These are phyloP conservation scores for Candida sithepensis DNA, from an alignment of 805 yeast species.

Conservation along the genomic window DNA sequence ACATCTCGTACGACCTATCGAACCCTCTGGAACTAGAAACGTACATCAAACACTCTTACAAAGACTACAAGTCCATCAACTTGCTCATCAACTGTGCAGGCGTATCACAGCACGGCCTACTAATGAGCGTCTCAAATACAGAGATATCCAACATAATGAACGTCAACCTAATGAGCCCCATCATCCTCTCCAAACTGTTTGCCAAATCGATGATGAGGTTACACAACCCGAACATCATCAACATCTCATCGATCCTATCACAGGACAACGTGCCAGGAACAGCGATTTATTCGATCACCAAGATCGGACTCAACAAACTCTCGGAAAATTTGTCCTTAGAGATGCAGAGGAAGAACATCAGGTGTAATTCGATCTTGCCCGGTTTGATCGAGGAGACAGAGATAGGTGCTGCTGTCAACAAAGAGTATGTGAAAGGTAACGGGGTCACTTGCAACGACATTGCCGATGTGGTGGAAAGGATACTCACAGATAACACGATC, in stretches of 20 bases:
- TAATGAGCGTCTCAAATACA: conserved; percentile 38
- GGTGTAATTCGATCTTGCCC: conserved; percentile 67
- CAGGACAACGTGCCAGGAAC: conserved; percentile 49
- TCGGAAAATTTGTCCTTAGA: conserved; percentile 59
- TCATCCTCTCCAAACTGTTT: conserved; percentile 52
- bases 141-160: conserved; percentile 45
- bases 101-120: conserved; percentile 50
- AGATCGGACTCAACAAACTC: conserved; percentile 66
- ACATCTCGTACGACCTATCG: conserved; percentile 33
- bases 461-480: conserved; percentile 7
- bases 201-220: conserved; percentile 46
- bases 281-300: conserved; percentile 63
- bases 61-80: conserved; percentile 34
- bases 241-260: conserved; percentile 65
- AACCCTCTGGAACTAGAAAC: conserved; percentile 12
- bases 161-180: conserved; percentile 60
- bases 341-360: conserved; percentile 44
- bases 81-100: conserved; percentile 69
- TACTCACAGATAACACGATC: conserved; percentile 4
- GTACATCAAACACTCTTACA: conserved; percentile 14
- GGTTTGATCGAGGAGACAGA: conserved; percentile 66
- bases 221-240: conserved; percentile 42
- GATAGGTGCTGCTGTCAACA: conserved; percentile 45
- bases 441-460: conserved; percentile 12
- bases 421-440: conserved; percentile 6